These are phyloP conservation scores for Sphagnum magellanicum DNA, from an alignment of 228 moss, liverwort and hornwort species.

Conservation along the genomic window DNA sequence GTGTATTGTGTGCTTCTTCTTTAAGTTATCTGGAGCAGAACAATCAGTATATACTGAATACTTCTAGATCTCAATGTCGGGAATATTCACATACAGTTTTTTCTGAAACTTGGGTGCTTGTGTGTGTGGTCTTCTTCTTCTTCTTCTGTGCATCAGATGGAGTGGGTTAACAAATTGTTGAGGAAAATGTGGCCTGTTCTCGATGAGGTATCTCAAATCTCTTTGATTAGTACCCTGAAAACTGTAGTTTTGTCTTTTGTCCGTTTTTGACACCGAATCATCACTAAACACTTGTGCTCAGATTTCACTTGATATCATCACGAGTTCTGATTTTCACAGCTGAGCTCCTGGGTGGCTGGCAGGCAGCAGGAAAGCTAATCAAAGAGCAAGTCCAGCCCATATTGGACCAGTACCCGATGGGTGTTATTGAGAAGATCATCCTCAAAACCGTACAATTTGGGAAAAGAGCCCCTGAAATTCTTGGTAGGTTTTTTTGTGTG, in stretches of 20 bases:
- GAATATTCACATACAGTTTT: not conserved
- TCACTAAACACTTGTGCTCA: not conserved
- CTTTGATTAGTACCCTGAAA: too few species aligned
- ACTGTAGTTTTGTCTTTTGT: not conserved
- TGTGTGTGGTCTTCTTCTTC: not conserved
- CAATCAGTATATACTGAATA: not conserved
- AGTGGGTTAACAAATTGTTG: conserved; percentile 76
- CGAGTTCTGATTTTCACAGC: not conserved
- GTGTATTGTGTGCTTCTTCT: not conserved
- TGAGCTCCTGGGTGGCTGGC: conserved; percentile 1
- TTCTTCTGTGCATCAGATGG: conserved; percentile 39
- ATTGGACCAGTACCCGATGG: conserved; percentile 71
- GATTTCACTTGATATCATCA: not conserved
- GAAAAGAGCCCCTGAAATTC: conserved; percentile 47
- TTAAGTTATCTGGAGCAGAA: not conserved
- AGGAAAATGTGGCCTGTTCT: conserved; percentile 74
- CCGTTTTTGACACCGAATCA: not conserved
- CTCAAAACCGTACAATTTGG: conserved; percentile 60
- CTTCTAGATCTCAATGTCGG: not conserved
- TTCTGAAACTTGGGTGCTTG: not conserved
- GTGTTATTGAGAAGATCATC: conserved; percentile 52
- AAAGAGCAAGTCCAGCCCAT: conserved; percentile 58
- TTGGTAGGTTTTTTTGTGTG: conserved; percentile 32
- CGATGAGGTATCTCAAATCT: conserved; percentile 46
- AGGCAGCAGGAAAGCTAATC: conserved; percentile 54